Evolutionary conservation across 176 grass and related monocot species (phyloP).

Genomic region (Aegilops bicornis): DNA sequence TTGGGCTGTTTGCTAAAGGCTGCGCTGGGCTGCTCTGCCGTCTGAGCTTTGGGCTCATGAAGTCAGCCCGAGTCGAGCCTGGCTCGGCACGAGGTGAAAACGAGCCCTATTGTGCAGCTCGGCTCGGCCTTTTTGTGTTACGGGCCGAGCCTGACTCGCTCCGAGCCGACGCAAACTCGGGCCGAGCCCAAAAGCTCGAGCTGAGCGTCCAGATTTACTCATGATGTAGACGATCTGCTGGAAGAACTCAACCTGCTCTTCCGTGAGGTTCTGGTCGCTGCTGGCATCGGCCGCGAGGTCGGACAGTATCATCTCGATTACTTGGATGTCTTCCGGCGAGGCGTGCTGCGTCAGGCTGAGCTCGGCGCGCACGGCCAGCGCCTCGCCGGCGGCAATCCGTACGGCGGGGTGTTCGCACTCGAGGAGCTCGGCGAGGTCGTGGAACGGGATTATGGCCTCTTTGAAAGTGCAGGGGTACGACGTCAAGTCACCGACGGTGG

Average conservation of each 20-base stretch:
- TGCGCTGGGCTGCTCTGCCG: too few species aligned
- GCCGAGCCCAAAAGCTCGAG: too few species aligned
- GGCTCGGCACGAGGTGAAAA: too few species aligned
- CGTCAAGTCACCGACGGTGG: background rate
- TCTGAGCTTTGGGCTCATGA: too few species aligned
- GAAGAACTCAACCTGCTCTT: slow-evolving; percentile 26
- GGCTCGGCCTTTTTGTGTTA: too few species aligned
- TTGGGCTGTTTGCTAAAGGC: too few species aligned
- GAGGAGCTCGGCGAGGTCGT: slow-evolving; percentile 1
- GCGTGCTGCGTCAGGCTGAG: background rate
- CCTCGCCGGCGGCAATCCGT: slow-evolving; percentile 22
- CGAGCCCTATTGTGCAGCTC: too few species aligned
- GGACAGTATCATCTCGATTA: background rate
- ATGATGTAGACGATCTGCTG: background rate
- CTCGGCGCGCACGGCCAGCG: slow-evolving; percentile 28
- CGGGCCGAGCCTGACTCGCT: too few species aligned
- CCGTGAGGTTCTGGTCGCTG: background rate
- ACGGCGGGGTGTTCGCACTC: background rate
- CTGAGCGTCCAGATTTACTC: too few species aligned
- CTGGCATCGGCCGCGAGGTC: background rate
- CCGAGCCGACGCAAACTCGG: too few species aligned
- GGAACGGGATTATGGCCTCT: background rate
- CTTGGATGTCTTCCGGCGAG: slow-evolving; percentile 20
- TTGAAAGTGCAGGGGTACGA: background rate
- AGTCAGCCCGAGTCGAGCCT: too few species aligned